Evolutionary conservation across 1,284 basidiomycete species (phyloP), one percentile per base, ranked within the genome.

Genomic region (Entoloma clypeatum): DNA sequence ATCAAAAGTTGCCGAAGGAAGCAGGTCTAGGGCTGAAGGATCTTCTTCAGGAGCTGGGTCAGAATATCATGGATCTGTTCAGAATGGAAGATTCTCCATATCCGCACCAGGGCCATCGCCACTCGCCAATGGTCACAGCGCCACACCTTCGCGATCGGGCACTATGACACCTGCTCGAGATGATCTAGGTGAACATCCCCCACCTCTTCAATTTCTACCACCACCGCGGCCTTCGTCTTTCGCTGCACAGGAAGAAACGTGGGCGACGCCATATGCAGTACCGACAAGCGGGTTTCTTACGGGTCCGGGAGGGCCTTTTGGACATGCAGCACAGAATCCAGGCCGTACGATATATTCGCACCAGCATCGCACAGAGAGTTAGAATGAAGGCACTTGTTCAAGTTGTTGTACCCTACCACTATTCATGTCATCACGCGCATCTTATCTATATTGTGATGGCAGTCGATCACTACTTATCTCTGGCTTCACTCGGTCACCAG

Each of bases 311-410:
- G 57, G 56, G n/a, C 54, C 66, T 3, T 64, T 63, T 41, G 58
- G 57, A 27, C 58, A 55, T 30, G 50, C 53, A 3, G 39, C 56
- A 18, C 67, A 69, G 53, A 72, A 74, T 45, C 65, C 70, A 3
- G 75, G 76, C 39, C 74, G 76, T 51, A 78, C 75, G 22, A 77
- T 79, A 49, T 78, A 78, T 55, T 74, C 75, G 25, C 74, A 74
- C 47, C 63, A 66, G 35, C 58, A 65, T 30, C 63, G 50, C 43
- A 47, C 56, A 47, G 59, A 63, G n/a, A n/a, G n/a, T 44, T 63
- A 51, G 45, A 35, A 23, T n/a, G n/a, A n/a, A 8, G 7, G 13
- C 31, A 9, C 11, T 26, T 32, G n/a, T 24, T 26, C 21, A 17
- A 36, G 11, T 25, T 40, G 22, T 43, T 45, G 38, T 51, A 42